These are phyloP conservation scores for Penicillium subrubescens DNA, from an alignment of 495 filamentous ascomycete genomes.

Conservation along the genomic window DNA sequence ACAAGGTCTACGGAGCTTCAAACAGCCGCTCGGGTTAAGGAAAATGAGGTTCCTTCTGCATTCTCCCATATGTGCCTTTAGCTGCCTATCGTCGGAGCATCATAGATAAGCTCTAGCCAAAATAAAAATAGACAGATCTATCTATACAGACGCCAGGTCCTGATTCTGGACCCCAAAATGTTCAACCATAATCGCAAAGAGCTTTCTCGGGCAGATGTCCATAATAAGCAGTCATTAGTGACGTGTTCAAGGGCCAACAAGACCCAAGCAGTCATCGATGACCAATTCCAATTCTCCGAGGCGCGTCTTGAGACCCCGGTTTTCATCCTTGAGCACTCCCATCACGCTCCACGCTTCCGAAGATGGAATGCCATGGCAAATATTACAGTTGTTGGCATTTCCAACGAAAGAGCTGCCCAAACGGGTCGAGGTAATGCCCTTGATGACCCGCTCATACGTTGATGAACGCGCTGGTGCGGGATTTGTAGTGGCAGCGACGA, in stretches of 20 bases:
- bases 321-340: conserved; percentile 71
- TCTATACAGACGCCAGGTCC: conserved; percentile 23
- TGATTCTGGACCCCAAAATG: conserved; percentile 1
- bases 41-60: background rate
- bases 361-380: conserved; percentile 62
- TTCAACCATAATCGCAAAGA: background rate
- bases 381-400: conserved; percentile 50
- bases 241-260: conserved; percentile 49
- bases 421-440: conserved; percentile 41
- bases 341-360: conserved; percentile 74
- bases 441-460: conserved; percentile 45
- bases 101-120: background rate
- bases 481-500: conserved; percentile 19
- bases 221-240: conserved; percentile 2
- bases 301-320: conserved; percentile 66
- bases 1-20: conserved; percentile 19
- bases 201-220: background rate
- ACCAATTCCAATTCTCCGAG: conserved; percentile 67
- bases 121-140: background rate
- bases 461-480: conserved; percentile 36
- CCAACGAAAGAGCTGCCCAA: conserved; percentile 38
- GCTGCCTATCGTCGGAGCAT: background rate
- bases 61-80: background rate
- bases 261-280: conserved; percentile 71
- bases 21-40: background rate